A percentile compares a stretch with the other conserved stretches of the same genome.
These are phyloP conservation scores for Candida tunisiensis DNA, from an alignment of 1,139 yeast species.

Conservation along the genomic window DNA sequence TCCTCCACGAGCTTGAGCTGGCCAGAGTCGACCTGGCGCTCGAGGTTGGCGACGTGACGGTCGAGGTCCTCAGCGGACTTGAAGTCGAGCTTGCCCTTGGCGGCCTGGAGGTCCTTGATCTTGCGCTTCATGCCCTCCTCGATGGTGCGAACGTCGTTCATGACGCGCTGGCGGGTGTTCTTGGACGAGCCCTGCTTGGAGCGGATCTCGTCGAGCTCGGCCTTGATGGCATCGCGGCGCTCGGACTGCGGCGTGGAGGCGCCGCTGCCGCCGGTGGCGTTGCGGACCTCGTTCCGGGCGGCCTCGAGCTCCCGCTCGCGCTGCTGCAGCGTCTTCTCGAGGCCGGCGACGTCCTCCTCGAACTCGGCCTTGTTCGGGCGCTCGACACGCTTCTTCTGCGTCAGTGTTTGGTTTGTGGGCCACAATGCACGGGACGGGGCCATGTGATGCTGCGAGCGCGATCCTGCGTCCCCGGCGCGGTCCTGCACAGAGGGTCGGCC, in stretches of 20 bases:
- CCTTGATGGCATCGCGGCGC: constrained; percentile 47
- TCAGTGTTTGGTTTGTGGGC: constrained; percentile 1
- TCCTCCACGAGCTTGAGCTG: constrained; percentile 81
- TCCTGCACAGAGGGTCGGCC: too few relatives aligned
- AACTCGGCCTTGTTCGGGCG: constrained; percentile 27
- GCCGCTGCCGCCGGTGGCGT: constrained; percentile 16
- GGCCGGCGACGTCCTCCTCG: constrained; percentile 45
- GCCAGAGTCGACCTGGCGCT: constrained; percentile 65
- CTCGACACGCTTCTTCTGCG: background rate
- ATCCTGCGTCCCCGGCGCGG: too few relatives aligned
- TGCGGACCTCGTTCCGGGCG: constrained; percentile 11
- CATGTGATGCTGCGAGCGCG: too few relatives aligned
- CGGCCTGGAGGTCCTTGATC: constrained; percentile 54
- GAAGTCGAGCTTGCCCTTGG: constrained; percentile 52
- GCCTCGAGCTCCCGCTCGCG: constrained; percentile 32
- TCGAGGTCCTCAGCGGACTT: constrained; percentile 70
- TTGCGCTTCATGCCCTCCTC: constrained; percentile 66
- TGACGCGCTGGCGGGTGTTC: constrained; percentile 46
- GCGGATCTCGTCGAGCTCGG: constrained; percentile 38
- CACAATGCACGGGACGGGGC: background rate
- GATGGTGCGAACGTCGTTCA: constrained; percentile 54
- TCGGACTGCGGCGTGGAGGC: constrained; percentile 49
- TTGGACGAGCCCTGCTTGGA: constrained; percentile 29
- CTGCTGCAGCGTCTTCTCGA: constrained; percentile 54
- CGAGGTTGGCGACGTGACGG: constrained; percentile 50